Evolutionary conservation across 2,329 filamentous ascomycete species (phyloP), one percentile per base, ranked within the genome.

Genomic region (Emericellopsis cladophorae): DNA sequence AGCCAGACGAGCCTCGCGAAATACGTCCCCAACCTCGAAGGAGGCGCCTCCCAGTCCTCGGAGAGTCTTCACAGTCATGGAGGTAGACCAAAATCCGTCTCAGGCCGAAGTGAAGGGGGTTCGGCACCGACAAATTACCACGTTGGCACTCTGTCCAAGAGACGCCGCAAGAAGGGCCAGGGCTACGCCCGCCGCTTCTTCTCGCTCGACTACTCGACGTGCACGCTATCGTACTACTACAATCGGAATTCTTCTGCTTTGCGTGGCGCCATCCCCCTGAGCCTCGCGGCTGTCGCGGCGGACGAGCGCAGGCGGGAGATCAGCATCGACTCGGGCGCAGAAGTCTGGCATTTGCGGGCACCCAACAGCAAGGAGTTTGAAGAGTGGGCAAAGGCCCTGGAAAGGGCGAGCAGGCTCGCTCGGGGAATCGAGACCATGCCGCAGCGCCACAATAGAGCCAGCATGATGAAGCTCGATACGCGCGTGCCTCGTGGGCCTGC

Each of bases 211-310:
- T 96, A 89, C 56, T 88, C 84, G 4, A 89, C 90, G 1, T 94
- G 85, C 46, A 96, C 92, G 0, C 67, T 98, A 26, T 96, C 92
- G 1, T 98, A 98, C 65, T 98, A 95, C 57, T 85, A 93, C 56
- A 92, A 90, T 58, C 82, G 87, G 36, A 90, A 93, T 55, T 95
- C 90, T 5, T 93, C 90, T 6, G 88, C 90, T 1, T 68, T 98
- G 35, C 79, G 92, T 44, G 92, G 92, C 15, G 88, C 92, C 7
- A 92, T 98, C 40, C 92, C 92, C 0, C 70, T 98, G 8, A 92
- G 87, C 22, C 66, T 98, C 40, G 92, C 92, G 14, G 92, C 87
- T 5, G 84, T 98, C 44, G 85, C 89, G 4, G 87, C 87, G 7
- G 89, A 95, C 55, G 86, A 92, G 57, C 79, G 84, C 53, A 79